Base-by-base conservation (phyloP, 768 basidiomycete species). In the Suillus subluteus region DNA sequence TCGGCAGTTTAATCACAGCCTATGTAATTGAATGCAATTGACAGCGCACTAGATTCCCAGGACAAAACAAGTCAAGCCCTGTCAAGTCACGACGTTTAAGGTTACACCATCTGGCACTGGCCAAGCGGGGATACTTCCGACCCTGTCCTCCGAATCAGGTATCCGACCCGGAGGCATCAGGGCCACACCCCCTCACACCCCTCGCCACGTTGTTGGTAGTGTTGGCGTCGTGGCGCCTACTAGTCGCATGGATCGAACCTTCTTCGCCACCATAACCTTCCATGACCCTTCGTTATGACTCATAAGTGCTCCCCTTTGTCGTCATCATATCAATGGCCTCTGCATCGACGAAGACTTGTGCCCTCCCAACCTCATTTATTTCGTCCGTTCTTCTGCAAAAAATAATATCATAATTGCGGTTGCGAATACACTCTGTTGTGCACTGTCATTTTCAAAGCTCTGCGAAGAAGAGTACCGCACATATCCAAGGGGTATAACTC, bases 81-180 rank as follows among this genome's bases (percentile, higher is more conserved):
- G 21, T 50, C 23, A 52, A 30, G 21, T 32, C 12, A 37, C 35
- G 16, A 38, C 13, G 55, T 61, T 43, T 61, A 61, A 61, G 40
- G 59, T 61, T 43, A 61, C 9, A 61, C 26, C 26, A 13, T 30
- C 23, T 59, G 23, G 40, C 38, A 26, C 9, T 26, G 58, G 3
- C 40, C 40, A 41, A 59, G 58, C 59, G 59, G 35, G 55, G 55
- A 56, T 56, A 35, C 21, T 6, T 61, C 26, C 41, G 59, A 61
- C 59, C 40, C 26, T 61, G 55, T 37, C 58, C 23, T 61, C n/a
- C 26, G 40, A 32, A 35, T n/a, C 35, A n/a, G 55, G 11, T 30
- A 18, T 43, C 54, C 18, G 54, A 32, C 9, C 9, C 11, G 18
- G 26, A 18, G 6, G 59, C 18, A 23, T 26, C 58, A 59, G 38